Evolutionary conservation across 2,329 filamentous ascomycete genomes (phyloP).

Genomic region (Fusarium floridanum): DNA sequence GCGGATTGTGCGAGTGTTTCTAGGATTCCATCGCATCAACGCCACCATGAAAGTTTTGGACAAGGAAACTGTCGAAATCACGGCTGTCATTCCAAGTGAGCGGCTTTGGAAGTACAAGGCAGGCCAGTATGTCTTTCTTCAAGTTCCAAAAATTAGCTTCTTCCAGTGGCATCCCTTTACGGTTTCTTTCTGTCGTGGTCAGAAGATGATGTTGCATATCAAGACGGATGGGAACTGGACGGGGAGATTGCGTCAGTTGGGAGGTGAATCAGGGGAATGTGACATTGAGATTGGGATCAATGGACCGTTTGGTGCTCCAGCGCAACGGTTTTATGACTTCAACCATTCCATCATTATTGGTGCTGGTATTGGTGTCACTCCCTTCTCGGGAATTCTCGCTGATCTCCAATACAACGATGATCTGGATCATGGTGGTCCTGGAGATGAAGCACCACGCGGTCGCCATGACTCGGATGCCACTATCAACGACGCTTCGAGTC

Average conservation of each 20-base stretch:
- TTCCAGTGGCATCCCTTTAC: constrained; percentile 74
- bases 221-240: constrained; percentile 72
- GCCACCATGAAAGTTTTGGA: constrained; percentile 64
- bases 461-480: constrained; percentile 24
- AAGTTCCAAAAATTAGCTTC: constrained; percentile 64
- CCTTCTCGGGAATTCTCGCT: constrained; percentile 68
- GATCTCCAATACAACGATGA: constrained; percentile 65
- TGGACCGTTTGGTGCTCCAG: constrained; percentile 69
- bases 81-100: constrained; percentile 60
- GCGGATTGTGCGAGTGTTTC: constrained; percentile 58
- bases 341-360: constrained; percentile 68
- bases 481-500: background rate
- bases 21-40: constrained; percentile 62
- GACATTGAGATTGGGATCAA: constrained; percentile 66
- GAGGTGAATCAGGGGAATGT: constrained; percentile 49
- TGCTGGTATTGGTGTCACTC: constrained; percentile 69
- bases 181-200: constrained; percentile 66
- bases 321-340: constrained; percentile 70
- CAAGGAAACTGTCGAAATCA: constrained; percentile 65
- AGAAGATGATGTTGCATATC: constrained; percentile 67
- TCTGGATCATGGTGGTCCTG: constrained; percentile 49
- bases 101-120: constrained; percentile 66
- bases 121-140: constrained; percentile 70
- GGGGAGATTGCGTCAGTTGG: constrained; percentile 57
- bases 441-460: background rate